phyloP scores from a whole-genome alignment of 352 stramenopile species.

The Phytophthora crassamura region DNA sequence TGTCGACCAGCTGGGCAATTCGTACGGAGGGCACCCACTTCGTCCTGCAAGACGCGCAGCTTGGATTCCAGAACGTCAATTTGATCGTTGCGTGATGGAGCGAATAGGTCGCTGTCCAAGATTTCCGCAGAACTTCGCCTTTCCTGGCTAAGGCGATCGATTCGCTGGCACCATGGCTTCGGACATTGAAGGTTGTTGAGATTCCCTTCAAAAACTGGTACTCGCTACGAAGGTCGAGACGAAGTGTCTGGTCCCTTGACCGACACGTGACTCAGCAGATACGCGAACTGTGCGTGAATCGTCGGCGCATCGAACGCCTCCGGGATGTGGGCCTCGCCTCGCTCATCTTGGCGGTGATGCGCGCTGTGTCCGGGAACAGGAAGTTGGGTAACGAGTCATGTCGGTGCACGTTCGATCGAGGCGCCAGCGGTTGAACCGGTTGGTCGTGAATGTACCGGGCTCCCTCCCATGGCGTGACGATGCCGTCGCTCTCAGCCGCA shows the following conservation, averaged over 20 bases:
- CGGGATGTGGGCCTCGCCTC: constrained; percentile 38
- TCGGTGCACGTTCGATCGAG: constrained; percentile 48
- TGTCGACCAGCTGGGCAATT: background rate
- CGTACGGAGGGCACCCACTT: background rate
- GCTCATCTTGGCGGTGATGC: constrained; percentile 66
- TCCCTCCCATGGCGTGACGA: constrained; percentile 65
- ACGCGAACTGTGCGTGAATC: constrained; percentile 61
- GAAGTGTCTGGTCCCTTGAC: constrained; percentile 18
- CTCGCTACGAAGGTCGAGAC: background rate
- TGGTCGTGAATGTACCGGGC: constrained; percentile 34
- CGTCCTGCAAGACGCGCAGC: no score
- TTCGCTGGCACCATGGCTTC: no score
- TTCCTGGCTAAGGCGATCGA: no score
- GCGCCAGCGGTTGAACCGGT: constrained; percentile 43
- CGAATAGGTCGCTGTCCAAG: no score
- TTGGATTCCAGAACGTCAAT: no score
- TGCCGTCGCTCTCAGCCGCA: constrained; percentile 63
- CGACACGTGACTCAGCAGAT: constrained; percentile 29
- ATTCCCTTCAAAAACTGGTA: no score
- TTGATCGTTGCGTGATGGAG: no score
- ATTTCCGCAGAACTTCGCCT: no score
- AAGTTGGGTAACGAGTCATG: constrained; percentile 71
- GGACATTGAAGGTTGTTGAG: no score
- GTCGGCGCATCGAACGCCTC: constrained; percentile 63
- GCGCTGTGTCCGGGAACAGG: constrained; percentile 70